A percentile compares a stretch with the other conserved stretches of the same genome.
These are phyloP conservation scores for Dalbergia cochinchinensis DNA, from an alignment of 306 rosid genomes.

Conservation along the genomic window DNA sequence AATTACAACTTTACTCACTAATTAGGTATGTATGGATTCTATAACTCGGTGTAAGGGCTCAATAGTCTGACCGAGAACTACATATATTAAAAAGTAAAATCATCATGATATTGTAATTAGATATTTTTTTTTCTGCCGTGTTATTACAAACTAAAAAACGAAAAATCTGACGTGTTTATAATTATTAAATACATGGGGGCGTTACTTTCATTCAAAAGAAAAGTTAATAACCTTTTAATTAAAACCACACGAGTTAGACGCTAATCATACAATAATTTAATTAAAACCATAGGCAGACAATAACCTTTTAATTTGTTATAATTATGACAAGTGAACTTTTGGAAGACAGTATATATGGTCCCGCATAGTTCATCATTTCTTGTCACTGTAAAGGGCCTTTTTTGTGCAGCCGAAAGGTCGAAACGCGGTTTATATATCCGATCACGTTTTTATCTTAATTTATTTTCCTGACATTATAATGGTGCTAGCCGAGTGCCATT, in stretches of 20 bases:
- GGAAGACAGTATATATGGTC: constrained; percentile 34
- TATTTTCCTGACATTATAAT: not conserved
- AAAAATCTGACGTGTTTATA: not conserved
- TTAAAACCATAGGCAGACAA: not conserved
- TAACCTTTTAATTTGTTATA: not conserved
- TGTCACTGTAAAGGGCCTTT: not conserved
- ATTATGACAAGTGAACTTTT: constrained; percentile 34
- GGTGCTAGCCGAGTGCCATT: constrained; percentile 24
- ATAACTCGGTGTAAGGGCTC: too few relatives aligned
- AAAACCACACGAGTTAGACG: not conserved
- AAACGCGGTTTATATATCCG: not conserved
- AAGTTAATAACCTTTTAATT: not conserved
- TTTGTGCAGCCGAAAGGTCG: constrained; percentile 41
- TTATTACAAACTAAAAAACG: not conserved
- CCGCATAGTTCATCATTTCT: not conserved
- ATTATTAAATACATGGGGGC: not conserved
- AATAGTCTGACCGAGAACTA: too few relatives aligned
- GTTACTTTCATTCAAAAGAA: not conserved
- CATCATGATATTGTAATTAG: not conserved
- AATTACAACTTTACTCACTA: not conserved
- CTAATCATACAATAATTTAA: not conserved
- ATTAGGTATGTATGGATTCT: too few relatives aligned
- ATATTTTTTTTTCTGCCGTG: not conserved
- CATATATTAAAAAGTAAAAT: not conserved
- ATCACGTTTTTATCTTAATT: not conserved